Evolutionary conservation across 768 basidiomycete species (phyloP).

Genomic region (Calocera viscosa): DNA sequence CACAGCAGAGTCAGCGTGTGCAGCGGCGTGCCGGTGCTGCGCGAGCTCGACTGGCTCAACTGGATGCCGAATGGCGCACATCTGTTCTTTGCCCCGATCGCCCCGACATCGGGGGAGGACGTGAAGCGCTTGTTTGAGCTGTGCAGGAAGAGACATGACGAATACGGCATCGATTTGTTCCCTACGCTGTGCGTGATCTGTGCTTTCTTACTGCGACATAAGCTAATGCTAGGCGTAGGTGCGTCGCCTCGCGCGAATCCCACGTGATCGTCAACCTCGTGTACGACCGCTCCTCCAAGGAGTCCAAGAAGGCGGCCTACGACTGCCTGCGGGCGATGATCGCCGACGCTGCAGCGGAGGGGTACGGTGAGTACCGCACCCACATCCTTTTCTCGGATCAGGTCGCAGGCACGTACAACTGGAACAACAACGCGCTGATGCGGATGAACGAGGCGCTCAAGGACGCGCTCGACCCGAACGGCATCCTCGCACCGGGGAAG

Average conservation of each 20-base stretch:
- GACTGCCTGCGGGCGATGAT: constrained; percentile 11
- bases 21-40: constrained; percentile 15
- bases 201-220: not conserved
- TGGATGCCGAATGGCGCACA: constrained; percentile 15
- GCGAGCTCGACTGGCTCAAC: constrained; percentile 17
- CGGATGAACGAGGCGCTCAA: constrained; percentile 16
- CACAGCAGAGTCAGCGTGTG: constrained; percentile 1
- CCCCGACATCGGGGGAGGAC: not conserved
- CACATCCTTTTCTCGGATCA: constrained; percentile 18
- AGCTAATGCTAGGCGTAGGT: not conserved
- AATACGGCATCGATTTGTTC: constrained; percentile 15
- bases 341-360: constrained; percentile 11
- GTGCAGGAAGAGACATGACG: constrained; percentile 8
- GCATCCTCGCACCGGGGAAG: constrained; percentile 17
- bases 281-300: not conserved
- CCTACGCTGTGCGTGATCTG: constrained; percentile 7
- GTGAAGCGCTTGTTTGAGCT: constrained; percentile 12
- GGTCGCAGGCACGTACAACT: constrained; percentile 16
- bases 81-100: constrained; percentile 18
- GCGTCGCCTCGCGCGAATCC: constrained; percentile 5
- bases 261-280: constrained; percentile 8
- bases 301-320: not conserved
- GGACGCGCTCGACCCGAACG: constrained; percentile 19
- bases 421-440: constrained; percentile 13
- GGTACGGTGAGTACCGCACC: constrained; percentile 15